phyloP scores from a whole-genome alignment of 176 grass and related monocot species.

The Rhynchospora breviuscula region DNA sequence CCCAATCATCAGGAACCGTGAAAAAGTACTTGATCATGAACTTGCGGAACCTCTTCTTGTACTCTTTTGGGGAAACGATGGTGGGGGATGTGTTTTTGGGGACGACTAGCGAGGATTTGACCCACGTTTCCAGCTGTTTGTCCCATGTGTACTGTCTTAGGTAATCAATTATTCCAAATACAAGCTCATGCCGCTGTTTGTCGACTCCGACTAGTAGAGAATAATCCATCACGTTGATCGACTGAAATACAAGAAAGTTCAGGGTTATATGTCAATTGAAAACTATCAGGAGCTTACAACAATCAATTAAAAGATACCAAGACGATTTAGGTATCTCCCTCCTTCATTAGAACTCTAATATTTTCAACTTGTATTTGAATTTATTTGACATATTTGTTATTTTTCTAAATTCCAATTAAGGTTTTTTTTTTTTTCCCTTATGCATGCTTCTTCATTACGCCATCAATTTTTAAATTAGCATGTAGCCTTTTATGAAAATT shows the following conservation, averaged over 20 bases:
- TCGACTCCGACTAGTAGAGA: constrained; percentile 92
- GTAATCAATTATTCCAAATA: constrained; percentile 94
- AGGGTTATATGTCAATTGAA: constrained; percentile 24
- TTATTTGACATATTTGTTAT: neutral
- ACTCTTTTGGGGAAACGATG: constrained; percentile 70
- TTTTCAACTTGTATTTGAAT: neutral
- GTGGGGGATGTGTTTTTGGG: constrained; percentile 76
- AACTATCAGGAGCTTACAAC: neutral
- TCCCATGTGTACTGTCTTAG: constrained; percentile 92
- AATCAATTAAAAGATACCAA: neutral
- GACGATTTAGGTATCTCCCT: neutral
- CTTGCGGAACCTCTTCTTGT: constrained; percentile 88
- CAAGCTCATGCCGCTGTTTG: constrained; percentile 65
- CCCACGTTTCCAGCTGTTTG: constrained; percentile 92
- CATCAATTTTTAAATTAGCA: neutral
- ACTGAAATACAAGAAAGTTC: constrained; percentile 45
- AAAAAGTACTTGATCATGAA: constrained; percentile 80
- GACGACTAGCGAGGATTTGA: constrained; percentile 78
- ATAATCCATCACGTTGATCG: constrained; percentile 90
- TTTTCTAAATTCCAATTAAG: neutral
- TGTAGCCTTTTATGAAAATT: neutral
- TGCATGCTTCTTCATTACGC: no score
- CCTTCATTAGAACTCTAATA: neutral
- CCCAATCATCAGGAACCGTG: constrained; percentile 68
- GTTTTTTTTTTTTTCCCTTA: neutral